Percentiles rank a stretch among this genome's conserved stretches.
These are phyloP conservation scores for Pachysandra terminalis DNA, from an alignment of 164 flowering plant genomes.

Conservation along the genomic window DNA sequence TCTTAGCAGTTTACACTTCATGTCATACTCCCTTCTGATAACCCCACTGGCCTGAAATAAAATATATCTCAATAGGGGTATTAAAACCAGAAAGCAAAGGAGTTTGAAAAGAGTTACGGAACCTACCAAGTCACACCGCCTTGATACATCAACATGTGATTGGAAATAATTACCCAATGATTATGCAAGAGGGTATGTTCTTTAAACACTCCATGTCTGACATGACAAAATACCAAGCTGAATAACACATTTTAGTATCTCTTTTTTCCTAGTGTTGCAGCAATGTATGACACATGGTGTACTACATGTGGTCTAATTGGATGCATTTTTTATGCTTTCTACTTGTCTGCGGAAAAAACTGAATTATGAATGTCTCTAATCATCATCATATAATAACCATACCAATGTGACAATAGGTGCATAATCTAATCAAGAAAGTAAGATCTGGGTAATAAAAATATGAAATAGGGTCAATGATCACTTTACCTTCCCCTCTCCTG, in stretches of 20 bases:
- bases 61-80: slow-evolving; percentile 1
- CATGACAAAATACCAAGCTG: neutral
- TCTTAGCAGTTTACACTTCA: slow-evolving; percentile 60
- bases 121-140: neutral
- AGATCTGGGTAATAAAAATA: neutral
- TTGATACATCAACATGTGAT: neutral
- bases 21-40: slow-evolving; percentile 69
- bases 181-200: neutral
- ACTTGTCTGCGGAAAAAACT: neutral
- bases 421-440: neutral
- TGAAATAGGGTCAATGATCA: no score
- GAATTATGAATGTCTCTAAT: no score
- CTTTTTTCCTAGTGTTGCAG: neutral
- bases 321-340: neutral
- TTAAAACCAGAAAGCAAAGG: neutral
- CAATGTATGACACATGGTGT: neutral
- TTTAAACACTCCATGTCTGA: neutral
- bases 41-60: slow-evolving; percentile 73
- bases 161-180: neutral
- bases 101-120: neutral
- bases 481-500: no score
- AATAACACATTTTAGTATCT: neutral
- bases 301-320: neutral
- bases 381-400: neutral
- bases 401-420: neutral